phyloP scores from a whole-genome alignment of 1,284 basidiomycete species.

The Ceratorhiza oryzae-sativae region DNA sequence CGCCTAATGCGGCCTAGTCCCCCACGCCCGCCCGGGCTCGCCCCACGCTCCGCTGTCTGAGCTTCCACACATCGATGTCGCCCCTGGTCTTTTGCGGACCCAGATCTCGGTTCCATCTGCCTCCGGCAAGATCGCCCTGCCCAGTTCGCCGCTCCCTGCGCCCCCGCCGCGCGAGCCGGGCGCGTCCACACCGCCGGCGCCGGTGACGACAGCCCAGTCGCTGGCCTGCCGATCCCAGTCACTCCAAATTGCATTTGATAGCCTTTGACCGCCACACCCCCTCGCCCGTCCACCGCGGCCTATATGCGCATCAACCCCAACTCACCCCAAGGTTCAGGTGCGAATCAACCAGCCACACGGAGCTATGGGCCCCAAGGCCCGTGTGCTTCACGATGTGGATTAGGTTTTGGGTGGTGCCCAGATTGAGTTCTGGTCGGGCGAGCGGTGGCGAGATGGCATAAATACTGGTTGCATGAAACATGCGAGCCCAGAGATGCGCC shows the following conservation, averaged over 20 bases:
- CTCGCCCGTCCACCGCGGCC: too few relatives aligned
- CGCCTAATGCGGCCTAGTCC: neutral
- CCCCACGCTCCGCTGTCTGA: neutral
- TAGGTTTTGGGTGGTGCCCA: too few relatives aligned
- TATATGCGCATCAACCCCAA: too few relatives aligned
- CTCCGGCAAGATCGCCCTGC: neutral
- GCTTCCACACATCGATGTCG: neutral
- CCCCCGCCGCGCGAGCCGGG: neutral
- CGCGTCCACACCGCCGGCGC: neutral
- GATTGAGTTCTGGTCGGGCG: too few relatives aligned
- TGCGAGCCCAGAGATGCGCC: too few relatives aligned
- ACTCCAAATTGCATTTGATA: neutral
- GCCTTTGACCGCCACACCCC: neutral
- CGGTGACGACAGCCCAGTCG: neutral
- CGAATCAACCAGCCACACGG: too few relatives aligned
- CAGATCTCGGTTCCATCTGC: neutral
- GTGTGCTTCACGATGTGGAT: too few relatives aligned
- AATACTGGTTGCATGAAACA: too few relatives aligned
- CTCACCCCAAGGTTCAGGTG: too few relatives aligned
- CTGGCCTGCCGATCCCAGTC: neutral
- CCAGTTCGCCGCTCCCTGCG: neutral
- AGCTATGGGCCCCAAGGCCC: too few relatives aligned
- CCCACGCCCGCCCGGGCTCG: neutral
- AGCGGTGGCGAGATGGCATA: too few relatives aligned
- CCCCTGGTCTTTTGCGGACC: slow-evolving; percentile 3